Base-by-base conservation (phyloP, 2,329 filamentous ascomycete genomes). In the Cladophialophora bantiana region DNA sequence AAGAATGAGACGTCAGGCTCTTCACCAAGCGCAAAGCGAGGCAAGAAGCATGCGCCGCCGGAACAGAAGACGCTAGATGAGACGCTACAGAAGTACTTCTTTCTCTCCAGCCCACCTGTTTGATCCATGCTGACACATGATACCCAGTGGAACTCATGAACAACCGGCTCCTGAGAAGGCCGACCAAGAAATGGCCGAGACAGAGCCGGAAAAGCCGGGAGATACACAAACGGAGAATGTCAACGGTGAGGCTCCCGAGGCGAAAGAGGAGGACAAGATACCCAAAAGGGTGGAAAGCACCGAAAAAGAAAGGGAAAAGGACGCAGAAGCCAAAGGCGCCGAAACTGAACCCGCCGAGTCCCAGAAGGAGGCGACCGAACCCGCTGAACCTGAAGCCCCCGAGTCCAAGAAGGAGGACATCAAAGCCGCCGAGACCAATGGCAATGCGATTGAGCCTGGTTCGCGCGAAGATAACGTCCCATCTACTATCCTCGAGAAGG, bases 401-500 rank as follows among this genome's bases (percentile, higher is more conserved):
- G 57, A 64, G 59, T 48, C 48, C 57, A 69, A 64, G 67, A 69
- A 64, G 67, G 67, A 62, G 59, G 60, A 59, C 2, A 26, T 55
- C 34, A 54, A 66, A 45, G 40, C 56, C 6, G 20, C 42, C 32
- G 48, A 62, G 32, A 53, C 71, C 36, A 68, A 71, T 34, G 66
- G 73, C 40, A 76, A 78, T 59, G 83, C 85, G 1, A 77, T 88
- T 4, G 79, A 83, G 58, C 83, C 85, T 1, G 77, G 82, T 18
- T 75, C 84, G 59, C 82, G 85, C 50, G 77, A 83, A 53, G 78
- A 81, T 1, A 78, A 81, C 2, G 77, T 85, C 45, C 82, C 87
- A 1, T 86, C 85, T 5, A 88, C 82, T 66, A 88, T 96, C 31
- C 83, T 96, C 2, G 93, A 97, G 75, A 96, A 95, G 74, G 93